Evolutionary conservation across 2,329 filamentous ascomycete genomes (phyloP), one percentile per base, ranked within the genome.

Genomic region (Fusarium foetens): DNA sequence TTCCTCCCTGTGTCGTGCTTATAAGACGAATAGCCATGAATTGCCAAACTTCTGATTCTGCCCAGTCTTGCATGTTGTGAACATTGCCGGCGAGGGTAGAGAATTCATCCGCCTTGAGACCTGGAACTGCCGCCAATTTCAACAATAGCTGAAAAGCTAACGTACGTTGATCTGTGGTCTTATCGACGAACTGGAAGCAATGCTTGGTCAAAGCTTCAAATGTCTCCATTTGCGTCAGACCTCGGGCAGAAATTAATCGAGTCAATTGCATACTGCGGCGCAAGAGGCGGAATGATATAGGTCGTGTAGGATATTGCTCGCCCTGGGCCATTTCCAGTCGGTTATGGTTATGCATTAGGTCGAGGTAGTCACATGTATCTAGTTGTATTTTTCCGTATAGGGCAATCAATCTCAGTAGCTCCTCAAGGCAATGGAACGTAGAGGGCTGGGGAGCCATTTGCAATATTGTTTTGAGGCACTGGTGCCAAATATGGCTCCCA

Each of bases 371-470:
- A 12, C 33, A 27, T 13, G 33, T 31, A 10, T 69, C 39, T 42
- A 69, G 23, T 14, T 17, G 17, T 31, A 68, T 46, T 31, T 23
- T 69, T 29, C 48, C 19, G 33, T 58, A 69, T 36, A 38, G 51
- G 10, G 58, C 35, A 23, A 53, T 38, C 19, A 63, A 36, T 69
- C 65, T 63, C 25, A 68, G 33, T 6, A 69, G 36, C 23, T 68
- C 66, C 23, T 68, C 66, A 17, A 74, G 48, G 23, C 71, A 51
- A 19, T 58, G n/a, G 36, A 66, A 72, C 10, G 71, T 74, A 25
- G 38, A 25, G 17, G 53, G 21, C 23, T 74, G 71, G n/a, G 59
- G 35, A 17, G 66, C 48, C 70, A 74, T 63, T 25, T 58, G 42
- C 6, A 72, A 25, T 14, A 58, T 48, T 27, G 21, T 52, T 42